Evolutionary conservation across 2,329 filamentous ascomycete genomes (phyloP).

Genomic region (Bimuria novae-zelandiae): DNA sequence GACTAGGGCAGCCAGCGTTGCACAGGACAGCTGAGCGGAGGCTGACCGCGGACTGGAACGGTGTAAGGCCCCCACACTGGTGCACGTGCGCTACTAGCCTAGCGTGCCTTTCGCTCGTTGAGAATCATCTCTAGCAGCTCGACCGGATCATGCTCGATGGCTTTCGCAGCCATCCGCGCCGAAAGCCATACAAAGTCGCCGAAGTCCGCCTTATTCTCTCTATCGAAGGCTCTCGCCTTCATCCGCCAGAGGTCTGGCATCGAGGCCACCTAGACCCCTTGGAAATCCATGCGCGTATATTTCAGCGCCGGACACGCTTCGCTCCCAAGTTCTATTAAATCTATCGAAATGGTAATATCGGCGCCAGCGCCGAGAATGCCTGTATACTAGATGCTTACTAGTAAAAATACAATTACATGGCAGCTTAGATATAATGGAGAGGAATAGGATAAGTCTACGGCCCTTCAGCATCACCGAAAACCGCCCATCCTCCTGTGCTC

Average conservation of each 20-base stretch:
- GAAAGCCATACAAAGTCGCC: not conserved
- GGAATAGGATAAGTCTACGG: not conserved
- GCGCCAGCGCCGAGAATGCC: not conserved
- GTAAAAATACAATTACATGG: not conserved
- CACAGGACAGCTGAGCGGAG: too few relatives aligned
- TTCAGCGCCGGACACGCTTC: slow-evolving; percentile 2
- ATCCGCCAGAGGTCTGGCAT: slow-evolving; percentile 7
- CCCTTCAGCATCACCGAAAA: not conserved
- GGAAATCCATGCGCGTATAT: slow-evolving; percentile 1
- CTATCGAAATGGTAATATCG: not conserved
- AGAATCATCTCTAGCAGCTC: slow-evolving; percentile 1
- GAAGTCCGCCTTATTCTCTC: not conserved
- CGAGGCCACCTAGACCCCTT: slow-evolving; percentile 2
- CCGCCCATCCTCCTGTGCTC: not conserved
- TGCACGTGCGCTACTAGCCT: too few relatives aligned
- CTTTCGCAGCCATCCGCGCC: not conserved
- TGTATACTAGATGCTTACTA: not conserved
- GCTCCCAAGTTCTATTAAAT: not conserved
- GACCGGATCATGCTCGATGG: not conserved
- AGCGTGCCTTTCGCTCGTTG: too few relatives aligned
- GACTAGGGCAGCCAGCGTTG: too few relatives aligned
- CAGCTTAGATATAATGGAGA: not conserved
- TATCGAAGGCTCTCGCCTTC: slow-evolving; percentile 7
- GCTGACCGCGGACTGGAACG: too few relatives aligned
- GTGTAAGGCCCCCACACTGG: too few relatives aligned